phyloP scores from a whole-genome alignment of 2,329 filamentous ascomycete species.

The Arthrobotrys entomopaga region DNA sequence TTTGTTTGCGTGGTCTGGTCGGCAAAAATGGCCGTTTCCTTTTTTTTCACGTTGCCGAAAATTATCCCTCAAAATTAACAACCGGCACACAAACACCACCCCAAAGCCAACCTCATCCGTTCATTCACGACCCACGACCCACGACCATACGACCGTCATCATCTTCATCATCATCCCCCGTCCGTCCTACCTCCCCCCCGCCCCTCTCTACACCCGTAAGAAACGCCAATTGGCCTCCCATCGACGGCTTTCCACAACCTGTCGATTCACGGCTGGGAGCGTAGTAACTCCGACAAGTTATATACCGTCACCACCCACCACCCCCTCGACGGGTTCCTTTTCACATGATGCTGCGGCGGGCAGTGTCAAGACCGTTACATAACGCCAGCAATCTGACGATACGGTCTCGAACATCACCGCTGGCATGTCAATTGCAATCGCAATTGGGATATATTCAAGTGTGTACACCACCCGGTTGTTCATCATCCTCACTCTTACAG shows the following conservation, averaged over 20 bases:
- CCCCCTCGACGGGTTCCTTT: constrained; percentile 14
- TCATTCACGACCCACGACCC: background rate
- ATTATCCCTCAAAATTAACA: constrained; percentile 54
- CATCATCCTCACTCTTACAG: too few species aligned
- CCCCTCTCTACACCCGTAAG: background rate
- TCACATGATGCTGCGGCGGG: constrained; percentile 54
- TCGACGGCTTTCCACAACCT: constrained; percentile 17
- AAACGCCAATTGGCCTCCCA: constrained; percentile 16
- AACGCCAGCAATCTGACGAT: constrained; percentile 21
- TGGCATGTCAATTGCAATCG: constrained; percentile 30
- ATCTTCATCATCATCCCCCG: background rate
- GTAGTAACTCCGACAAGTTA: constrained; percentile 7
- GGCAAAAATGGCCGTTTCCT: constrained; percentile 15
- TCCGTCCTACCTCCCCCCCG: background rate
- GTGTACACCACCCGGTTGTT: constrained; percentile 6
- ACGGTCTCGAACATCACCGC: constrained; percentile 27
- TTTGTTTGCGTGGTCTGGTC: constrained; percentile 21
- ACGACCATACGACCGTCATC: background rate
- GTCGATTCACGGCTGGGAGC: constrained; percentile 2
- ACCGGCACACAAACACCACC: constrained; percentile 10
- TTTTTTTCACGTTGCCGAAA: constrained; percentile 40
- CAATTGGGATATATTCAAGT: constrained; percentile 40
- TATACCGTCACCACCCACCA: constrained; percentile 2
- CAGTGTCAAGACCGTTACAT: constrained; percentile 44
- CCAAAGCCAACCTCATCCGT: constrained; percentile 17